Percentiles rank a stretch among this genome's conserved stretches.
Conservation (phyloP, 768 basidiomycete species). For the Cyathus striatus region DNA sequence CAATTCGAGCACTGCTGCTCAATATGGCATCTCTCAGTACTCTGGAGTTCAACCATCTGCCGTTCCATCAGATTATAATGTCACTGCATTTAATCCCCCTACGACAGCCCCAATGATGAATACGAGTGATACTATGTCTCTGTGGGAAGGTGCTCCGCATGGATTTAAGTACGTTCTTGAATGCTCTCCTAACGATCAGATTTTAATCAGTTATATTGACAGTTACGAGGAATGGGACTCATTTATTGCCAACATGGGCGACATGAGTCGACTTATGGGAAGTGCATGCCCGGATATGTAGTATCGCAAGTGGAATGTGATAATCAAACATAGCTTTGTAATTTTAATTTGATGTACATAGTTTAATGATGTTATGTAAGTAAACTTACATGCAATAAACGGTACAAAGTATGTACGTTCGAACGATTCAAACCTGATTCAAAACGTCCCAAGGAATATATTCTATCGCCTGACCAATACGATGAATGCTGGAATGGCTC, state of each 20-base stretch:
- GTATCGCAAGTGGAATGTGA: neutral
- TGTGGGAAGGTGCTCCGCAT: slow-evolving; percentile 53
- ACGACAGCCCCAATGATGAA: too few species aligned
- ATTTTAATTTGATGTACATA: neutral
- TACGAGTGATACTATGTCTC: too few species aligned
- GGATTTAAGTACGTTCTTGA: slow-evolving; percentile 42
- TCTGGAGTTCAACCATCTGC: neutral
- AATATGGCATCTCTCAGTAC: neutral
- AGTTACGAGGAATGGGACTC: slow-evolving; percentile 17
- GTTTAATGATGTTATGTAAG: too few species aligned
- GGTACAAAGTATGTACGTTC: too few species aligned
- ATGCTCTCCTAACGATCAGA: neutral
- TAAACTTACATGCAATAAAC: too few species aligned
- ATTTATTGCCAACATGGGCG: slow-evolving; percentile 10
- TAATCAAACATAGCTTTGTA: neutral
- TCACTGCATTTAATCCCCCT: too few species aligned
- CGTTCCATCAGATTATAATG: neutral
- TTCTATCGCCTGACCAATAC: too few species aligned
- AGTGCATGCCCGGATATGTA: neutral
- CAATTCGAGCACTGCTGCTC: too few species aligned
- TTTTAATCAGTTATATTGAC: slow-evolving; percentile 2
- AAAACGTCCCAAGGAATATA: too few species aligned
- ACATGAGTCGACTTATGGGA: slow-evolving; percentile 1
- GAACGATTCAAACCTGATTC: too few species aligned
- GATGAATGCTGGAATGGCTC: slow-evolving; percentile 22